These are phyloP conservation scores for Epichloe sibirici DNA, from an alignment of 2,329 filamentous ascomycete species.

Conservation along the genomic window DNA sequence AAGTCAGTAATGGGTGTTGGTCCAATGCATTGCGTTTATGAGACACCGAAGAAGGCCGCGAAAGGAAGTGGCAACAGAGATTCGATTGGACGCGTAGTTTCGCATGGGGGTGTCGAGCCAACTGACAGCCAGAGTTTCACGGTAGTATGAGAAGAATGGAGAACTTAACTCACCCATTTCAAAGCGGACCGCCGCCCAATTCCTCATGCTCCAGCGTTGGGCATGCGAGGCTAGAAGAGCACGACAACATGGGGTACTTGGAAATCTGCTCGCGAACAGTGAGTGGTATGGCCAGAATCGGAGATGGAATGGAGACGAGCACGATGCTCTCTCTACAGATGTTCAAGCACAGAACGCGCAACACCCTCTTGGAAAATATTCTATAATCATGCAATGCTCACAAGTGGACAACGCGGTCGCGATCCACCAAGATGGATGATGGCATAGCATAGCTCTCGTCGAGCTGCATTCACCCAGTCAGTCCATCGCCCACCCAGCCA, in stretches of 20 bases:
- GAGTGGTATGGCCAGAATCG: neutral
- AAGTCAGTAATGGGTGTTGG: conserved; percentile 4
- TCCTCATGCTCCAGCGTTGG: conserved; percentile 10
- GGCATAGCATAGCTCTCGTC: neutral
- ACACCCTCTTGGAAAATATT: no score
- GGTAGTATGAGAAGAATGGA: neutral
- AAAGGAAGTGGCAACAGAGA: neutral
- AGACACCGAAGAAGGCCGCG: conserved; percentile 1
- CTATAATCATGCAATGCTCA: neutral
- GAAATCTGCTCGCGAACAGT: neutral
- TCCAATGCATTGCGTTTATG: neutral
- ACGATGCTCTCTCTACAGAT: neutral
- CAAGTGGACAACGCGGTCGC: neutral
- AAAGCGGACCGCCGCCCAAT: conserved; percentile 12
- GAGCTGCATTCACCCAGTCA: neutral
- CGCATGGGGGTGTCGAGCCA: neutral
- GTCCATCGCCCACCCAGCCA: no score
- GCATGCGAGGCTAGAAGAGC: conserved; percentile 9
- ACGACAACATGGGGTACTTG: conserved; percentile 3
- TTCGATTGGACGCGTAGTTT: neutral
- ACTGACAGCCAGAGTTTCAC: neutral
- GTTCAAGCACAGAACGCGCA: neutral
- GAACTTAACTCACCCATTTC: conserved; percentile 16
- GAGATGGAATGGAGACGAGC: neutral
- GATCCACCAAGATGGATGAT: neutral